Percentiles rank a stretch among this genome's conserved stretches.
Evolutionary conservation across 2,329 filamentous ascomycete genomes (phyloP).

Genomic region (Endocalyx cinctus): DNA sequence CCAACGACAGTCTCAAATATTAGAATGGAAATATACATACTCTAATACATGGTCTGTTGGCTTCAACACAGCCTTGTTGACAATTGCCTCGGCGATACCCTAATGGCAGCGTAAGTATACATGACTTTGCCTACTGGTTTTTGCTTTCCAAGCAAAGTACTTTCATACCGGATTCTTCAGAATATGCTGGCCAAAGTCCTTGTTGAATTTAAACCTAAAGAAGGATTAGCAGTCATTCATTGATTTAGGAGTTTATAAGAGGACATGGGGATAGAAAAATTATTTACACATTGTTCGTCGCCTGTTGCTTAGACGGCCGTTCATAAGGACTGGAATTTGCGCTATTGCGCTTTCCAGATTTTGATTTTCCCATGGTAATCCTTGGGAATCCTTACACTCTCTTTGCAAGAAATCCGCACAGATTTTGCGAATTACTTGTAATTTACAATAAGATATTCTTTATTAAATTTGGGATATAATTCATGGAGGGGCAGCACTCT

Average conservation of each 20-base stretch:
- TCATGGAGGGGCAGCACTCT: no score
- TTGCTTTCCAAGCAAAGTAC: no score
- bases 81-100: slow-evolving; percentile 65
- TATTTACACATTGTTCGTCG: slow-evolving; percentile 75
- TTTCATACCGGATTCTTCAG: slow-evolving; percentile 90
- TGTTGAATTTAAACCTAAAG: slow-evolving; percentile 99
- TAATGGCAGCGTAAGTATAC: no score
- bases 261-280: no score
- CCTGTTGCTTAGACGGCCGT: slow-evolving; percentile 28
- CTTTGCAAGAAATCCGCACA: no score
- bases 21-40: slow-evolving; percentile 80
- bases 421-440: no score
- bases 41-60: slow-evolving; percentile 88
- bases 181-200: slow-evolving; percentile 77
- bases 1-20: slow-evolving; percentile 40
- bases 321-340: slow-evolving; percentile 37
- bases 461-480: no score
- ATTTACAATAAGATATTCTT: no score
- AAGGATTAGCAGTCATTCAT: no score
- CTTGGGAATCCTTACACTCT: no score
- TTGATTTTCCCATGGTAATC: slow-evolving; percentile 35
- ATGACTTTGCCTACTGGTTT: no score
- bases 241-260: no score
- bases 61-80: slow-evolving; percentile 83
- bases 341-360: slow-evolving; percentile 31